These are phyloP conservation scores for Beauveria brongniartii DNA, from an alignment of 2,329 filamentous ascomycete species.

Conservation along the genomic window DNA sequence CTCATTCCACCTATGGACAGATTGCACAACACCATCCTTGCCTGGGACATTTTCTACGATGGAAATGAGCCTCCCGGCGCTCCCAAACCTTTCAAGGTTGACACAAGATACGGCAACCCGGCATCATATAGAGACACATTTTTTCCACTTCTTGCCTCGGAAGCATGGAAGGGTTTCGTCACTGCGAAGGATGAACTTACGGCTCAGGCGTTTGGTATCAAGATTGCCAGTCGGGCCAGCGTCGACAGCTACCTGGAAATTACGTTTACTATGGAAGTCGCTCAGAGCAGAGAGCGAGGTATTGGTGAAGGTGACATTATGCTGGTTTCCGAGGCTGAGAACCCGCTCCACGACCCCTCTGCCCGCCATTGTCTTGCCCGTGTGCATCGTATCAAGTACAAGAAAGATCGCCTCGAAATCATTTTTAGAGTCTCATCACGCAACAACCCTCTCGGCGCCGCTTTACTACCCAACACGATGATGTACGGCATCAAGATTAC, in stretches of 20 bases:
- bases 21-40: constrained; percentile 76
- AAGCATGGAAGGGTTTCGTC: constrained; percentile 93
- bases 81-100: constrained; percentile 66
- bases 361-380: constrained; percentile 79
- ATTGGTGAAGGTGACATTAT: constrained; percentile 83
- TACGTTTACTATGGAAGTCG: constrained; percentile 68
- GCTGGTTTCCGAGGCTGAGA: constrained; percentile 66
- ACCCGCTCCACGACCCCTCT: constrained; percentile 56
- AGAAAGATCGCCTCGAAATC: constrained; percentile 74
- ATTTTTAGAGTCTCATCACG: constrained; percentile 73
- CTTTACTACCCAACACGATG: constrained; percentile 60
- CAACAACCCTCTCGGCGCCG: constrained; percentile 51
- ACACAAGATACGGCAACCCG: constrained; percentile 68
- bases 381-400: constrained; percentile 70
- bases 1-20: constrained; percentile 81
- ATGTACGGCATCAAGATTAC: constrained; percentile 76
- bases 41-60: constrained; percentile 90
- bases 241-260: constrained; percentile 93
- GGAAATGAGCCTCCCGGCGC: constrained; percentile 78
- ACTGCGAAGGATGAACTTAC: constrained; percentile 81
- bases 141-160: constrained; percentile 78
- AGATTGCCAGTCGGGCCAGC: constrained; percentile 76
- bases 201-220: constrained; percentile 76
- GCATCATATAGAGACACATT: constrained; percentile 81
- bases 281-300: constrained; percentile 61